Percentiles rank a stretch among this genome's conserved stretches.
Evolutionary conservation across 1,284 basidiomycete species (phyloP).

Genomic region (Pascua guehoae): DNA sequence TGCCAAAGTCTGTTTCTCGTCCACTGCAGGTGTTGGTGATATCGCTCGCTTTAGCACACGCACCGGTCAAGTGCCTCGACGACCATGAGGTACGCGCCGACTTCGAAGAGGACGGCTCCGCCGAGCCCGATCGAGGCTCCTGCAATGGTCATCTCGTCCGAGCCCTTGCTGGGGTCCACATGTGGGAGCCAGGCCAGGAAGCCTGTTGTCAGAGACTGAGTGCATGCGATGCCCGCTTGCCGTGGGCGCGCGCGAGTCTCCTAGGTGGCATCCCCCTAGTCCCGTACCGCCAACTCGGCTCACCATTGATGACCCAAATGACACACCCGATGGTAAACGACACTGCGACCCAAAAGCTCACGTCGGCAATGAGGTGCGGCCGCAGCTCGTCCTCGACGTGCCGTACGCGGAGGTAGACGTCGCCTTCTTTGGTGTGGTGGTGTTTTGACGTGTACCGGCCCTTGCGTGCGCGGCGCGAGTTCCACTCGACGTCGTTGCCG

Average conservation of each 20-base stretch:
- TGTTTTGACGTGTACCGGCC: background rate
- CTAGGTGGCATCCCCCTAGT: no score
- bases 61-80: slow-evolving; percentile 54
- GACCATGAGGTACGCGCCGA: slow-evolving; percentile 54
- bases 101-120: slow-evolving; percentile 59
- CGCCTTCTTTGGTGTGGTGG: background rate
- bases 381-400: slow-evolving; percentile 21
- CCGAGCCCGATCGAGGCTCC: slow-evolving; percentile 53
- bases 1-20: slow-evolving; percentile 32
- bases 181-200: slow-evolving; percentile 57
- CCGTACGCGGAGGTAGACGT: slow-evolving; percentile 1
- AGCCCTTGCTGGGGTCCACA: slow-evolving; percentile 40
- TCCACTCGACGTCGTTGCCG: slow-evolving; percentile 6
- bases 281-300: slow-evolving; percentile 5
- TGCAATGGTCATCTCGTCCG: slow-evolving; percentile 22
- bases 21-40: slow-evolving; percentile 27
- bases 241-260: no score
- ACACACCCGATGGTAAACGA: slow-evolving; percentile 51
- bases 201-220: slow-evolving; percentile 26
- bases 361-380: slow-evolving; percentile 28
- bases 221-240: background rate
- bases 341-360: slow-evolving; percentile 37
- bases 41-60: background rate
- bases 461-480: slow-evolving; percentile 7
- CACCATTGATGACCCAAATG: slow-evolving; percentile 58